A percentile compares a stretch with the other conserved stretches of the same genome.
These are phyloP conservation scores for Agastache rugosa DNA, from an alignment of 257 asterid species.

Conservation along the genomic window DNA sequence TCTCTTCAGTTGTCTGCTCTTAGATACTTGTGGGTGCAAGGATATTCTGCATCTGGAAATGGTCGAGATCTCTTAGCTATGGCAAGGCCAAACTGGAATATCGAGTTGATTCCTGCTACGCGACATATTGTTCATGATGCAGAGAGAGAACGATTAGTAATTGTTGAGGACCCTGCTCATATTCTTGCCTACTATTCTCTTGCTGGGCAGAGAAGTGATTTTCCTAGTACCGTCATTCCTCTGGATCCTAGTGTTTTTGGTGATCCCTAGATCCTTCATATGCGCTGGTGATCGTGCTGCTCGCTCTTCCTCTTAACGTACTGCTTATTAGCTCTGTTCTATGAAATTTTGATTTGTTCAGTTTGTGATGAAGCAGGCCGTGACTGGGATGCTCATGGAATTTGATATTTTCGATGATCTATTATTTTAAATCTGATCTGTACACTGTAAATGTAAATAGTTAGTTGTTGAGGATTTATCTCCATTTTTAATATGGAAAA, in stretches of 20 bases:
- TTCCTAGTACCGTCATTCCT: conserved; percentile 60
- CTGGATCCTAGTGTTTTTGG: conserved; percentile 36
- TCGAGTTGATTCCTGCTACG: conserved; percentile 77
- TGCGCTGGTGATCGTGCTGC: background rate
- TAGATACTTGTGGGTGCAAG: conserved; percentile 90
- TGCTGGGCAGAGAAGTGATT: conserved; percentile 83
- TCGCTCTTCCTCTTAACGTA: background rate
- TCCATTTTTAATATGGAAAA: background rate
- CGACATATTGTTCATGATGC: conserved; percentile 36
- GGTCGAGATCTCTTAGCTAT: conserved; percentile 59
- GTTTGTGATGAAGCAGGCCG: background rate
- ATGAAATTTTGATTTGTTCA: conserved; percentile 23
- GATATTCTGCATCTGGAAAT: conserved; percentile 54
- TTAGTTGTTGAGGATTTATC: background rate
- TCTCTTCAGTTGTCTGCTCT: conserved; percentile 55
- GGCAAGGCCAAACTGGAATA: conserved; percentile 79
- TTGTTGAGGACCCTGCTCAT: conserved; percentile 74
- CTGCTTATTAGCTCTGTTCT: background rate
- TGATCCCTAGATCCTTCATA: background rate
- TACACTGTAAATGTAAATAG: conserved; percentile 18
- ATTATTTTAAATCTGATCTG: background rate
- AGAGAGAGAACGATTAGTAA: conserved; percentile 26
- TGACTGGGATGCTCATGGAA: background rate
- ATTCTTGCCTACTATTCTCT: conserved; percentile 89
- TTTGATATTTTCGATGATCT: background rate